A percentile compares a stretch with the other conserved stretches of the same genome.
phyloP scores from a whole-genome alignment of 1,284 basidiomycete species.

The Cystobasidium slooffiae region DNA sequence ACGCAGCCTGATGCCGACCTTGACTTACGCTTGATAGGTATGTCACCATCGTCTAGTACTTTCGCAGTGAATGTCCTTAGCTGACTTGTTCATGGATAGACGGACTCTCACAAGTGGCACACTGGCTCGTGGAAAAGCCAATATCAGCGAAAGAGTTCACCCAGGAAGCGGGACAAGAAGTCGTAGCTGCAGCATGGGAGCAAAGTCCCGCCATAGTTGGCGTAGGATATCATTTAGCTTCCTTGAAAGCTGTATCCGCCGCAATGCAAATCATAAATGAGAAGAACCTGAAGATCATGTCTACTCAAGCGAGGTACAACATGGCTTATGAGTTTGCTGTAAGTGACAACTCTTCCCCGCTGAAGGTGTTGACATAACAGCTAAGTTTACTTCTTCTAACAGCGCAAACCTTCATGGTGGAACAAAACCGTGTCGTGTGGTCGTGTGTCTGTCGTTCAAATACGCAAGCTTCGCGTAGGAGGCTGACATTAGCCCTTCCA shows the following conservation, averaged over 20 bases:
- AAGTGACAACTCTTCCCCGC: slow-evolving; percentile 58
- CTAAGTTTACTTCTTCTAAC: not conserved
- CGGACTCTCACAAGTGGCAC: slow-evolving; percentile 38
- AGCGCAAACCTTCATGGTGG: slow-evolving; percentile 72
- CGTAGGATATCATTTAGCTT: slow-evolving; percentile 74
- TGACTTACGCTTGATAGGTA: slow-evolving; percentile 81
- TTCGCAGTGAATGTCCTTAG: not conserved
- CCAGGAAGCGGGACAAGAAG: slow-evolving; percentile 43
- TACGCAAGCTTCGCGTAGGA: not conserved
- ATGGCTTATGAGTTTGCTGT: slow-evolving; percentile 71
- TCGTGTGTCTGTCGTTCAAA: slow-evolving; percentile 60
- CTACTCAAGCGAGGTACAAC: slow-evolving; percentile 49
- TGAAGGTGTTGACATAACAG: not conserved
- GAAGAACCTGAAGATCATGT: slow-evolving; percentile 90
- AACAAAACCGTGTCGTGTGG: slow-evolving; percentile 73
- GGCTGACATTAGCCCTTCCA: not conserved
- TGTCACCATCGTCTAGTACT: slow-evolving; percentile 10
- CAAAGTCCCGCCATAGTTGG: slow-evolving; percentile 44
- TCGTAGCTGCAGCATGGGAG: slow-evolving; percentile 45
- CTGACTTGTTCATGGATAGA: not conserved
- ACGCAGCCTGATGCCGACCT: slow-evolving; percentile 77
- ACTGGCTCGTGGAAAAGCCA: slow-evolving; percentile 54
- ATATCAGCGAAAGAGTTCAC: slow-evolving; percentile 47
- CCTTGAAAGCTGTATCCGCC: slow-evolving; percentile 89
- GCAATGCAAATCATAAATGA: slow-evolving; percentile 96